Base-by-base conservation (phyloP, 1,139 yeast species). In the Debaryomyces fabryi region DNA sequence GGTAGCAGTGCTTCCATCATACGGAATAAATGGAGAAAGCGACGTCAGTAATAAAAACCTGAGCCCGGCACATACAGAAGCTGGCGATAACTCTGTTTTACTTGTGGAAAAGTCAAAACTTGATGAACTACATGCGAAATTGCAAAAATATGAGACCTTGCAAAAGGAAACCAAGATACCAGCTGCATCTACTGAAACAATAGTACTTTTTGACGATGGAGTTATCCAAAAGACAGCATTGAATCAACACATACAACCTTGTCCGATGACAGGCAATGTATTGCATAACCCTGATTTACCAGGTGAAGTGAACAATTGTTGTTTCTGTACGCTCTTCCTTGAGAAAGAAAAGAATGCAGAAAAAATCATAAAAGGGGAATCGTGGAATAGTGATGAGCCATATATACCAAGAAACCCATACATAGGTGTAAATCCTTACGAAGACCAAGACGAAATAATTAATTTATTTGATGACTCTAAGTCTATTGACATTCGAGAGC, bases 401-500 rank as follows among this genome's bases (percentile, higher is more conserved):
- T 16, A 21, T 33, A 18, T 12, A 15, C 9, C 35, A 16, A 27
- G 35, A 16, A 23, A 20, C 18, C 6, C 8, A 16, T 24, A 43
- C 39, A 27, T 40, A 25, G 54, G 54, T 2, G 44, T 48, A 2
- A 49, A 52, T 29, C 54, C 54, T 3, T 52, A 50, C 34, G 18
- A 40, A 30, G 29, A 32, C 27, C 7, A 24, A 13, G 49, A 54
- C 38, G 58, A 54, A 24, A 33, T 55, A 6, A 62, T 66, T 47
- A 64, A 63, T 45, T 59, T 66, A 39, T 65, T 58, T 47, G 68
- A 64, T 23, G 62, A 60, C 6, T 63, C 59, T 48, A 52, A 60
- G 8, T 55, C 65, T 0, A 43, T 63, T 2, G 59, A 57, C 39
- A 51, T 52, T 24, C 59, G 61, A 36, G 59, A 52, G 2, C 42